Evolutionary conservation across 2,329 filamentous ascomycete species (phyloP).

Genomic region (Tothia fuscella): DNA sequence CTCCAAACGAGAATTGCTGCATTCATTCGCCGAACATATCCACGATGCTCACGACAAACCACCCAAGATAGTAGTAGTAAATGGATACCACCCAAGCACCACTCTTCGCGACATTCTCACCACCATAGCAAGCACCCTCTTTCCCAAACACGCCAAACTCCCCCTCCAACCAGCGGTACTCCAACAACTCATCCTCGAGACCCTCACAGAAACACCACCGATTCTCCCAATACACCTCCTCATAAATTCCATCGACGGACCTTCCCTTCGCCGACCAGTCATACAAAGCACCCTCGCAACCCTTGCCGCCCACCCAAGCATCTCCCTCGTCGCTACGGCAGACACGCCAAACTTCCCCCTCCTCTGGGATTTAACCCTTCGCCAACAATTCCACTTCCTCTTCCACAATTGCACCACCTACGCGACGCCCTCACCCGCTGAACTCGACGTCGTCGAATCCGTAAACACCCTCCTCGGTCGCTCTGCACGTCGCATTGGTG

Average conservation of each 20-base stretch:
- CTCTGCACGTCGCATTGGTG: conserved; percentile 66
- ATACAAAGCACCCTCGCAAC: conserved; percentile 64
- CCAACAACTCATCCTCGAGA: conserved; percentile 51
- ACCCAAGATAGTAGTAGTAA: conserved; percentile 66
- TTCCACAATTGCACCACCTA: conserved; percentile 96
- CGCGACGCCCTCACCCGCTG: conserved; percentile 47
- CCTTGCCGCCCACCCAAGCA: conserved; percentile 59
- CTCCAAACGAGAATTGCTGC: conserved; percentile 67
- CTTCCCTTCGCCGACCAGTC: conserved; percentile 57
- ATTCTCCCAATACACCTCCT: conserved; percentile 48
- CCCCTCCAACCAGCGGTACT: conserved; percentile 57
- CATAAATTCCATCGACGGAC: conserved; percentile 78
- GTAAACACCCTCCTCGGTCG: conserved; percentile 79
- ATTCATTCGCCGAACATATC: conserved; percentile 61
- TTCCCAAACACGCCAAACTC: conserved; percentile 38
- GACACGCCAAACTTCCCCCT: conserved; percentile 81
- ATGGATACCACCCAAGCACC: conserved; percentile 63
- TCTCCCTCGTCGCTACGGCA: conserved; percentile 66
- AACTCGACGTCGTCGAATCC: conserved; percentile 77
- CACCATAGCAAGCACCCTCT: conserved; percentile 54
- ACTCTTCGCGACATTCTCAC: conserved; percentile 58
- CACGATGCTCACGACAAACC: conserved; percentile 29
- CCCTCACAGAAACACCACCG: conserved; percentile 36
- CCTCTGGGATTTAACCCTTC: conserved; percentile 80
- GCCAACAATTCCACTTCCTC: conserved; percentile 69